A percentile compares a stretch with the other conserved stretches of the same genome.
These are phyloP conservation scores for Blastocladiella emersonii DNA, from an alignment of 371 early-diverging fungal genomes.

Conservation along the genomic window DNA sequence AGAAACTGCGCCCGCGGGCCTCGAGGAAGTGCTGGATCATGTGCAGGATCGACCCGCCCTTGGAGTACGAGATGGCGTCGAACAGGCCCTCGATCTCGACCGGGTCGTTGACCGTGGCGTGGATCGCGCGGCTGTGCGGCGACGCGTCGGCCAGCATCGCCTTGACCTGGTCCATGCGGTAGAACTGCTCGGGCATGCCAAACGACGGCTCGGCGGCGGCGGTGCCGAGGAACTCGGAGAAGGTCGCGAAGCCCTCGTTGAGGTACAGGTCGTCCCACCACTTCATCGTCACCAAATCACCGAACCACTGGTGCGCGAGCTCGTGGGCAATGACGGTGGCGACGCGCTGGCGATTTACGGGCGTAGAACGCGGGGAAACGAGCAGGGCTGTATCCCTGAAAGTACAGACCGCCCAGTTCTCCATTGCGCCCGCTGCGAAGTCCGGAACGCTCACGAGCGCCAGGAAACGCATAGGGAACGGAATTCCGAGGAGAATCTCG, in stretches of 20 bases:
- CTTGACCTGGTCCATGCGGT: not conserved
- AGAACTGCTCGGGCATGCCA: not conserved
- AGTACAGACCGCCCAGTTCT: constrained; percentile 22
- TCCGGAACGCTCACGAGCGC: constrained; percentile 85
- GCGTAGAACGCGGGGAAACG: constrained; percentile 47
- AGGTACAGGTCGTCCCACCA: constrained; percentile 90
- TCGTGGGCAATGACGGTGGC: constrained; percentile 86
- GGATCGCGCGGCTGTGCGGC: constrained; percentile 85
- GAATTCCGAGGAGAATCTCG: constrained; percentile 50
- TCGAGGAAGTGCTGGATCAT: constrained; percentile 78
- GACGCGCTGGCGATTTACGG: constrained; percentile 51
- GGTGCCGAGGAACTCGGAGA: not conserved
- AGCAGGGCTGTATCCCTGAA: constrained; percentile 67
- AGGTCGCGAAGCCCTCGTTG: constrained; percentile 58
- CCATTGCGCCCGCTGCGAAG: constrained; percentile 45
- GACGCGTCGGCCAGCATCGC: constrained; percentile 13
- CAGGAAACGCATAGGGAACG: constrained; percentile 77
- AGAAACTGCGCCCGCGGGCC: constrained; percentile 38
- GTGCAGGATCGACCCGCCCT: constrained; percentile 78
- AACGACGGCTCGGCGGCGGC: not conserved
- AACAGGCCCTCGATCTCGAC: constrained; percentile 70
- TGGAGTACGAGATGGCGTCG: constrained; percentile 71
- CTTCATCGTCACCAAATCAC: constrained; percentile 89
- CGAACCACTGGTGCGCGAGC: constrained; percentile 95
- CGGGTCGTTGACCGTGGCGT: constrained; percentile 69